Percentiles rank a stretch among this genome's conserved stretches.
Evolutionary conservation across 305 asterid genomes (phyloP).

Genomic region (Fraxinus nigra): DNA sequence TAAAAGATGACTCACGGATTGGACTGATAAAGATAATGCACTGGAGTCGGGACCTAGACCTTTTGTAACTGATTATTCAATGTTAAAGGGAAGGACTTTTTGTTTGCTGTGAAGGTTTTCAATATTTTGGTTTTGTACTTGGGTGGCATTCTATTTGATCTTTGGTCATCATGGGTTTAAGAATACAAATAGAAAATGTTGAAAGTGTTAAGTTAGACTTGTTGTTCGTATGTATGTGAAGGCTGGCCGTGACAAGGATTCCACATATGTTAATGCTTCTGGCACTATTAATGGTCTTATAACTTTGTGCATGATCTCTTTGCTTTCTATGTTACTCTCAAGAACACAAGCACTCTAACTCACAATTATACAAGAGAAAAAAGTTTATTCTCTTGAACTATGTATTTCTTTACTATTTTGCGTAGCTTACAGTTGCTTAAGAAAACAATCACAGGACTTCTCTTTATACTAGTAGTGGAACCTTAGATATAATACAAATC

Average conservation of each 20-base stretch:
- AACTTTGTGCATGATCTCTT: neutral
- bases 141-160: neutral
- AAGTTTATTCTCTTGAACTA: neutral
- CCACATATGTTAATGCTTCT: neutral
- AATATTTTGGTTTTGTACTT: neutral
- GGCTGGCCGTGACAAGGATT: neutral
- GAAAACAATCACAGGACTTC: neutral
- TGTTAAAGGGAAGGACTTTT: neutral
- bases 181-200: neutral
- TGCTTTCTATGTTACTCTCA: neutral
- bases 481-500: neutral
- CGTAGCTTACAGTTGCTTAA: neutral
- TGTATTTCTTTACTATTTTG: neutral
- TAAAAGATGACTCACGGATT: no score
- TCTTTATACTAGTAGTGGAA: neutral
- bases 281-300: slow-evolving; percentile 9
- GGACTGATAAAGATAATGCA: neutral
- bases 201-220: neutral
- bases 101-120: neutral
- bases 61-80: neutral
- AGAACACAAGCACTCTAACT: neutral
- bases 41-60: neutral
- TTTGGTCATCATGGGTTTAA: neutral
- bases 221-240: neutral
- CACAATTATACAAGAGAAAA: neutral